phyloP scores from a whole-genome alignment of 768 basidiomycete species.

The Rubroboletus pulcherrimus region DNA sequence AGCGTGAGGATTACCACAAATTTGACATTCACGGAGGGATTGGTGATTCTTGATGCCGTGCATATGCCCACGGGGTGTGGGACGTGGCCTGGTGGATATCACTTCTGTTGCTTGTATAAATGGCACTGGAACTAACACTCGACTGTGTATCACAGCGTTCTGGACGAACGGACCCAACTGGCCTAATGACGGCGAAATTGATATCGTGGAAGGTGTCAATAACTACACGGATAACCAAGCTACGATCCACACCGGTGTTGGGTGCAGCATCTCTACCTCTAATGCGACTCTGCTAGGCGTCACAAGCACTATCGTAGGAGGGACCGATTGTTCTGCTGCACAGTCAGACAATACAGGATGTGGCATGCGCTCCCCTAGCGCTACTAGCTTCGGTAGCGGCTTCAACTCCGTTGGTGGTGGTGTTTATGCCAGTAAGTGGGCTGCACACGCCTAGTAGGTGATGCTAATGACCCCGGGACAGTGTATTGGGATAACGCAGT shows the following conservation, averaged over 20 bases:
- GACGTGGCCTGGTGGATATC: conserved; percentile 61
- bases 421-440: conserved; percentile 78
- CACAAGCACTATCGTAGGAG: conserved; percentile 61
- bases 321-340: conserved; percentile 66
- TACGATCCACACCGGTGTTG: conserved; percentile 73
- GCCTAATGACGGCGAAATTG: conserved; percentile 64
- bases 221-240: conserved; percentile 80
- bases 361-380: conserved; percentile 60
- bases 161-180: conserved; percentile 50
- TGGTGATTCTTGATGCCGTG: conserved; percentile 78
- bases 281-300: conserved; percentile 48
- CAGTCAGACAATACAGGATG: conserved; percentile 79
- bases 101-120: not conserved
- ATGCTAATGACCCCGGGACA: conserved; percentile 1
- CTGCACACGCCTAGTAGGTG: not conserved
- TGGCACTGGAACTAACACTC: not conserved
- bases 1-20: conserved; percentile 76
- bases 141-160: conserved; percentile 32
- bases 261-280: conserved; percentile 58
- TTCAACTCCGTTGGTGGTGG: conserved; percentile 88
- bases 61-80: conserved; percentile 93
- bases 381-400: conserved; percentile 72
- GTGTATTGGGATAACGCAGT: conserved; percentile 43
- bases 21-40: conserved; percentile 54
- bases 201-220: conserved; percentile 81